Conservation (phyloP, 2,329 filamentous ascomycete species). For the Stachybotrys elegans region DNA sequence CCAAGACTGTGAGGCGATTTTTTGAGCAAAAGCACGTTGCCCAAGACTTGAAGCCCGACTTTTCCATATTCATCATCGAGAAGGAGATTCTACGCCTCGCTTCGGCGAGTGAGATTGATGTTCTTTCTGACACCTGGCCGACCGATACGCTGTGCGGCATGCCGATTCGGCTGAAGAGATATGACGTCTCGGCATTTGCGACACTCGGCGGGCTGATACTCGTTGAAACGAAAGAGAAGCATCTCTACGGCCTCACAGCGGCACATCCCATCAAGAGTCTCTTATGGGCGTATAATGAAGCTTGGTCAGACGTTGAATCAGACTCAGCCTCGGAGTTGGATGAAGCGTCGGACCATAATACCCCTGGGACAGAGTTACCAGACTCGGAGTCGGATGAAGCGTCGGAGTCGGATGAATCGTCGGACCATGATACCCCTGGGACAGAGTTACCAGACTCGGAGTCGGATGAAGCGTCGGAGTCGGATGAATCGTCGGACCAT, state of each 20-base stretch:
- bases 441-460: too few relatives aligned
- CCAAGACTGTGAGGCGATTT: conserved; percentile 3
- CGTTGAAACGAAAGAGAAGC: neutral
- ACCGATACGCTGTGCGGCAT: conserved; percentile 1
- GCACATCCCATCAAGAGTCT: neutral
- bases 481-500: too few relatives aligned
- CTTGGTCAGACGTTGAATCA: too few relatives aligned
- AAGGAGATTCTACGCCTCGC: neutral
- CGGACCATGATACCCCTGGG: too few relatives aligned
- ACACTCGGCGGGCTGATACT: neutral
- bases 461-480: too few relatives aligned
- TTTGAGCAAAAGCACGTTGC: conserved; percentile 3
- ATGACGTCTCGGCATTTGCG: neutral
- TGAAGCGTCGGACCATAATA: too few relatives aligned
- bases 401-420: too few relatives aligned
- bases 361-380: too few relatives aligned
- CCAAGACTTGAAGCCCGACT: conserved; percentile 1
- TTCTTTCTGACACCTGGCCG: neutral
- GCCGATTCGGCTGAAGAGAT: neutral
- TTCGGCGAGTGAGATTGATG: neutral
- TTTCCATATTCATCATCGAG: conserved; percentile 1
- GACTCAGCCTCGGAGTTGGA: too few relatives aligned
- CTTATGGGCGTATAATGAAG: too few relatives aligned
- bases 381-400: too few relatives aligned
- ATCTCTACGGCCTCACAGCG: conserved; percentile 2